A percentile compares a stretch with the other conserved stretches of the same genome.
These are phyloP conservation scores for Exophiala alcalophila DNA, from an alignment of 2,329 filamentous ascomycete species.

Conservation along the genomic window DNA sequence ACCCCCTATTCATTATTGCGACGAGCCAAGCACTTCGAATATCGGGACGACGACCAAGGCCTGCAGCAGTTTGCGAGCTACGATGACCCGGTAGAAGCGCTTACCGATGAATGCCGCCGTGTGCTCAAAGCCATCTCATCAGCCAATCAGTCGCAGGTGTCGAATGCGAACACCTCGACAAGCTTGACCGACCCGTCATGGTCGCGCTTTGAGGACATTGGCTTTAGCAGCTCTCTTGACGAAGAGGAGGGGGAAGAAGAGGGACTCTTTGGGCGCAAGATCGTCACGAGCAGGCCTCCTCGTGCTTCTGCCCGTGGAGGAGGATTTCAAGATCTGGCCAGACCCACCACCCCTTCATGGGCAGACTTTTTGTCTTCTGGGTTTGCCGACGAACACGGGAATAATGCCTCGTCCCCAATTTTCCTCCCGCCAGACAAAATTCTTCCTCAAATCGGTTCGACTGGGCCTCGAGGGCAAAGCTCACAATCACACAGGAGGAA, in stretches of 20 bases:
- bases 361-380: constrained; percentile 95
- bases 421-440: constrained; percentile 89
- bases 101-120: constrained; percentile 91
- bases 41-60: constrained; percentile 81
- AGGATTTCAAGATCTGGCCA: constrained; percentile 55
- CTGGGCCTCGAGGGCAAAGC: constrained; percentile 68
- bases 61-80: constrained; percentile 82
- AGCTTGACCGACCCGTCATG: constrained; percentile 82
- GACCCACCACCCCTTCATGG: constrained; percentile 96
- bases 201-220: constrained; percentile 95
- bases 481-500: constrained; percentile 78
- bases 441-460: constrained; percentile 75
- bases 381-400: constrained; percentile 73
- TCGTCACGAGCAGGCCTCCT: constrained; percentile 11
- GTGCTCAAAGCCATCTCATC: constrained; percentile 86
- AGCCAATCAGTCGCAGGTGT: constrained; percentile 78
- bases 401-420: constrained; percentile 62
- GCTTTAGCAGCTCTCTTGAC: constrained; percentile 74
- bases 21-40: constrained; percentile 91
- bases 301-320: constrained; percentile 30
- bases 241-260: constrained; percentile 67
- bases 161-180: constrained; percentile 67
- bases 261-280: constrained; percentile 41
- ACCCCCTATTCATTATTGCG: constrained; percentile 89
- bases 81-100: constrained; percentile 79